Base-by-base conservation (phyloP, 371 early-diverging fungal genomes). In the Mortierella sp. region DNA sequence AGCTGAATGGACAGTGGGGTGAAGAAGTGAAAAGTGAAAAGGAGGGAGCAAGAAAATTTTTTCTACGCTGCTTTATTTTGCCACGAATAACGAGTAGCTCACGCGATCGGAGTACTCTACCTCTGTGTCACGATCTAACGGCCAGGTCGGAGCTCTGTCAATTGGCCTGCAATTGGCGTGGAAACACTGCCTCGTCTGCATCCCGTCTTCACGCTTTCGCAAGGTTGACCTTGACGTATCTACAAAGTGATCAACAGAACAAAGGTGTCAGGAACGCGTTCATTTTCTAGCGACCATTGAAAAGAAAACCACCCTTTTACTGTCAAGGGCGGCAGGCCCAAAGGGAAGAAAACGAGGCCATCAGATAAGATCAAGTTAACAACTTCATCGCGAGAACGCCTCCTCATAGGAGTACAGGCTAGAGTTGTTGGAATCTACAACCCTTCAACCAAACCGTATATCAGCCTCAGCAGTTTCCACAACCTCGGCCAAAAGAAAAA, bases 341-440 rank as follows among this genome's bases (percentile, higher is more conserved):
- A n/a, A n/a, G n/a, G 44, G 10, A 16, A 44, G 7, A 58, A 22
- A 9, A 10, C 8, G 41, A 53, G 40, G 24, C 68, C 74, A 64
- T 80, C 80, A 81, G 82, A 81, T 81, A 81, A 81, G 82, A 81
- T 81, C 82, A 81, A 81, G 82, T 80, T 79, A 52, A 76, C 70
- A 80, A 73, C 66, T 73, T 80, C 76, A 76, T 80, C 66, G 80
- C 69, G 63, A 70, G 29, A 58, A 52, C 55, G 44, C 69, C 75
- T 61, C 43, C 40, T n/a, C 41, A 8, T 19, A 24, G 47, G 43
- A 70, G 39, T 22, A 39, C 34, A n/a, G 66, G 58, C 41, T 22
- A 43, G 63, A 50, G 61, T 1, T 34, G 71, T 31, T 55, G 22
- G 31, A 63, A n/a, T 41, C 47, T n/a, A 5, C 26, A 13, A 40